Base-by-base conservation (phyloP, 2,329 filamentous ascomycete species). In the Massarina eburnea region DNA sequence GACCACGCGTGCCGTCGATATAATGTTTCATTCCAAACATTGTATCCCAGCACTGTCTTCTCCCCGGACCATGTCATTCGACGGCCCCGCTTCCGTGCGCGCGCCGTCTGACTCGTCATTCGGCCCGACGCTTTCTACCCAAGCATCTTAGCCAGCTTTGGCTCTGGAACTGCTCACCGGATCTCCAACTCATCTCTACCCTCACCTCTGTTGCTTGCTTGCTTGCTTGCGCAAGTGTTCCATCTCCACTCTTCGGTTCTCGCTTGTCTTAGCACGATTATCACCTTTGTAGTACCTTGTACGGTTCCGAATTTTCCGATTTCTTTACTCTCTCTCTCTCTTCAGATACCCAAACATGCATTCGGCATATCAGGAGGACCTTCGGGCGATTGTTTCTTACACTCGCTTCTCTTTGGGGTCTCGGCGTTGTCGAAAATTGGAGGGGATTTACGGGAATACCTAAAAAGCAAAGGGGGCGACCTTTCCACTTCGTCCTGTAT, bases 201-300 rank as follows among this genome's bases (percentile, higher is more conserved):
- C 27, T 35, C 38, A 29, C 37, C 35, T 26, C 36, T 43, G 37
- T 12, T 12, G 8, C n/a, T n/a, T n/a, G n/a, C n/a, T n/a, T n/a
- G n/a, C n/a, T n/a, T n/a, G n/a, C n/a, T n/a, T n/a, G n/a, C n/a
- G 24, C 35, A 17, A 40, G 24, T 19, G 33, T 30, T 19, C 26
- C 42, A 38, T 48, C 46, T 49, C 50, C 52, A 44, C 56, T 52
- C 48, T 55, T 54, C 49, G 38, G 45, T 61, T 59, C 58, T 42
- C 34, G 46, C 54, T 48, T 55, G 41, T 59, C 37, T 53, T 54
- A 48, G 38, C 52, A 47, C 49, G 4, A 4, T 14, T 45, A 45
- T 36, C 9, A 22, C 24, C 15, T 39, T 39, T 41, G 27, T 30
- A 30, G 27, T 30, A 30, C 27, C 5, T 15, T 33, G n/a, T 20